Evolutionary conservation across 768 basidiomycete species (phyloP).

Genomic region (Psilocybe cyanescens): DNA sequence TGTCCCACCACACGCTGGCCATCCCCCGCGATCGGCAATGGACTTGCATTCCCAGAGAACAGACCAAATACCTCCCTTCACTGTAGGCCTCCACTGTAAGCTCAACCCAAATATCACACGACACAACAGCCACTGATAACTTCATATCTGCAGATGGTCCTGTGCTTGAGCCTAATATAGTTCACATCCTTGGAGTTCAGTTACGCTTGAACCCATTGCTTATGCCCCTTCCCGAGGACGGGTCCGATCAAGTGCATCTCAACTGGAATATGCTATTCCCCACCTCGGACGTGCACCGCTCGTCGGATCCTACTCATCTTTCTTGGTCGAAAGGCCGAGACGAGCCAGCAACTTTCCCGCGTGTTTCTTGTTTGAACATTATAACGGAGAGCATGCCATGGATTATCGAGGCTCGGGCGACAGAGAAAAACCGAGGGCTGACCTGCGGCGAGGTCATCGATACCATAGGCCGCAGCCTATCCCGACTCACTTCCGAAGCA

Average conservation of each 20-base stretch:
- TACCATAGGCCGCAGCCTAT: constrained; percentile 50
- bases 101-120: not conserved
- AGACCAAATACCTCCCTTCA: constrained; percentile 32
- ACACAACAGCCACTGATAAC: not conserved
- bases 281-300: constrained; percentile 63
- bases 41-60: constrained; percentile 24
- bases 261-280: constrained; percentile 80
- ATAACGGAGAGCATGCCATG: constrained; percentile 68
- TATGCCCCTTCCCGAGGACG: constrained; percentile 35
- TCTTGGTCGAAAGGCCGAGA: constrained; percentile 74
- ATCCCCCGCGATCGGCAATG: constrained; percentile 19
- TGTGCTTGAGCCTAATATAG: constrained; percentile 65
- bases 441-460: constrained; percentile 75
- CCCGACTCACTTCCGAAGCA: constrained; percentile 48
- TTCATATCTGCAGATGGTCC: constrained; percentile 57
- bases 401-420: constrained; percentile 70
- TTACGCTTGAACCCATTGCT: constrained; percentile 67
- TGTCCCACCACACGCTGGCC: not conserved
- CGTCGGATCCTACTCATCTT: constrained; percentile 57
- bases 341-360: constrained; percentile 68
- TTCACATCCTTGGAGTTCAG: constrained; percentile 49
- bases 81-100: constrained; percentile 38
- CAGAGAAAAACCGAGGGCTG: constrained; percentile 58
- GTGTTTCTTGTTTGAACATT: constrained; percentile 56
- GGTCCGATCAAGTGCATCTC: constrained; percentile 38